These are phyloP conservation scores for Sporothrix phasma DNA, from an alignment of 2,329 filamentous ascomycete genomes.

Conservation along the genomic window DNA sequence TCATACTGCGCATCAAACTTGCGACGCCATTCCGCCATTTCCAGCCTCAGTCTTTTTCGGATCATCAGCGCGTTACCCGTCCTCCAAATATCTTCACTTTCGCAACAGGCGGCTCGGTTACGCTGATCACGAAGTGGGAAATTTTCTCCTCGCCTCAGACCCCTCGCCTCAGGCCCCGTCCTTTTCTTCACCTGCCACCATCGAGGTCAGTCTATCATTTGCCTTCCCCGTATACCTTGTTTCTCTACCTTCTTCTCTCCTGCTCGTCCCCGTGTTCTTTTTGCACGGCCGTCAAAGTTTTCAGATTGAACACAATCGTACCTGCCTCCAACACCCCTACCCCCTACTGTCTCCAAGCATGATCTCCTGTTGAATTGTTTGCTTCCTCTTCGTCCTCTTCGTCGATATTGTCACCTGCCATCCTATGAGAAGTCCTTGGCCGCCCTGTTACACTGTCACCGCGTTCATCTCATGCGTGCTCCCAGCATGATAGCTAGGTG, in stretches of 20 bases:
- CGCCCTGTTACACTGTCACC: slow-evolving; percentile 7
- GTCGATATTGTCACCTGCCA: neutral
- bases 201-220: neutral
- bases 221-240: neutral
- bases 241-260: neutral
- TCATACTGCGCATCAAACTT: neutral
- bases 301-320: neutral
- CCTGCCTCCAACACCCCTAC: neutral
- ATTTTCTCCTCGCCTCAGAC: no score
- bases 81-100: no score
- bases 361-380: neutral
- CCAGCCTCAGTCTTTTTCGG: neutral
- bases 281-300: neutral
- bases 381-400: neutral
- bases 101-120: no score
- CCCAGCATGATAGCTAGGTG: neutral
- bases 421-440: slow-evolving; percentile 1
- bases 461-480: slow-evolving; percentile 8
- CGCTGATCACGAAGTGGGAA: no score
- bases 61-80: neutral
- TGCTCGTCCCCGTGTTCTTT: neutral
- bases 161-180: no score
- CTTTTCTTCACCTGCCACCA: no score
- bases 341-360: neutral
- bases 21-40: neutral